These are phyloP conservation scores for Colletotrichum caudatum DNA, from an alignment of 2,329 filamentous ascomycete species.

Conservation along the genomic window DNA sequence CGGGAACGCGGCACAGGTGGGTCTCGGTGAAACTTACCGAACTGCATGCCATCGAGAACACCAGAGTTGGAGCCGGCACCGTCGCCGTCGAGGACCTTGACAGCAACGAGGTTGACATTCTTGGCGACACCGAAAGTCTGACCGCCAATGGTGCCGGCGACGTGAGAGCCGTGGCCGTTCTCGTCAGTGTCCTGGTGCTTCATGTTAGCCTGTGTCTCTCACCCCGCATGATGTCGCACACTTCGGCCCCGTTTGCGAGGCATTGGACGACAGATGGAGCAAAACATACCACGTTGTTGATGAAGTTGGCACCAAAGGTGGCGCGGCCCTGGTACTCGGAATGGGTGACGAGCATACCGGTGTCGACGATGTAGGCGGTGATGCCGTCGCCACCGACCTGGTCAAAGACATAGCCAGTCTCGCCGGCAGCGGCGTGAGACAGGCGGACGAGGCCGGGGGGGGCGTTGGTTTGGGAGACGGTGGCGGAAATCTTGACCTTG, in stretches of 20 bases:
- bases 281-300: constrained; percentile 58
- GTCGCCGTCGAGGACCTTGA: constrained; percentile 70
- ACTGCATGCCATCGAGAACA: constrained; percentile 72
- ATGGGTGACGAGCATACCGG: constrained; percentile 70
- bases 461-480: constrained; percentile 65
- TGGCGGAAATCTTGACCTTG: constrained; percentile 56
- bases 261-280: not conserved
- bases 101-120: constrained; percentile 64
- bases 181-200: constrained; percentile 60
- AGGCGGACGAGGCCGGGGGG: constrained; percentile 66
- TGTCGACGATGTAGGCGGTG: constrained; percentile 74
- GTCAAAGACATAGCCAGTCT: constrained; percentile 63
- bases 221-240: not conserved
- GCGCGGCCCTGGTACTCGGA: constrained; percentile 68
- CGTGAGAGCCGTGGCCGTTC: constrained; percentile 74
- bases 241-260: not conserved
- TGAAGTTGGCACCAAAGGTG: constrained; percentile 64
- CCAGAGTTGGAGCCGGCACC: constrained; percentile 62
- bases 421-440: constrained; percentile 56
- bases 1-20: not conserved
- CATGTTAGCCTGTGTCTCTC: constrained; percentile 11
- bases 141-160: constrained; percentile 71
- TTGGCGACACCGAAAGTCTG: constrained; percentile 73
- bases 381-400: constrained; percentile 65
- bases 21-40: constrained; percentile 47